Evolutionary conservation across 768 basidiomycete genomes (phyloP), one percentile per base, ranked within the genome.

Genomic region (Clathrus columnatus): DNA sequence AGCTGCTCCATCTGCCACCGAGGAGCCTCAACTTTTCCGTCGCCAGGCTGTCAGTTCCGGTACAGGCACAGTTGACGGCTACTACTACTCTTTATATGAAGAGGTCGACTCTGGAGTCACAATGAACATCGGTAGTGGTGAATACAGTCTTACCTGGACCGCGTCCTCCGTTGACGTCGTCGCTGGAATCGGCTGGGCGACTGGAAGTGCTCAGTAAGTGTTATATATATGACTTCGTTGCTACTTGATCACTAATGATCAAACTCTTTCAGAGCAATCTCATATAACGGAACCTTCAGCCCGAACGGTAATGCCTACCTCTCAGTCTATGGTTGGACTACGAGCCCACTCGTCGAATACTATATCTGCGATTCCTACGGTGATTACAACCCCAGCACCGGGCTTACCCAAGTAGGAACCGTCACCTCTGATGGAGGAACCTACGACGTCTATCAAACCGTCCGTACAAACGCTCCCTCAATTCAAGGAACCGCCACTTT

Each of bases 241-340:
- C 50, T 48, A 47, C 23, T 43, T 21, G 14, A 14, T 18, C 16
- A 24, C 50, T 14, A 27, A 7, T 1, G 23, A 1, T 36, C 0
- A 7, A 27, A 18, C 20, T 10, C 7, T 54, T 18, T 21, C 59
- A 75, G 73, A 56, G 57, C 64, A 2, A 72, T 76, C 58, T 63
- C 43, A 44, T 75, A 70, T 67, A 70, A 57, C 50, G 74, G 66
- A 46, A 69, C 61, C 26, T 73, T 65, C 64, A 59, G 61, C 21
- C 70, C 71, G 21, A 67, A 68, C 57, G 73, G 74, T 7, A 76
- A 74, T 64, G 62, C 63, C 56, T 74, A 74, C 63, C 68, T 76
- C 26, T 69, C 74, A 47, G 67, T 77, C 53, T 75, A 74, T 57
- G 75, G 75, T 48, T 76, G 75, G 75, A 73, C 72, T 5, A 66